A percentile compares a stretch with the other conserved stretches of the same genome.
These are phyloP conservation scores for Crithidia fasciculata DNA, from an alignment of 208 protist species.

Conservation along the genomic window DNA sequence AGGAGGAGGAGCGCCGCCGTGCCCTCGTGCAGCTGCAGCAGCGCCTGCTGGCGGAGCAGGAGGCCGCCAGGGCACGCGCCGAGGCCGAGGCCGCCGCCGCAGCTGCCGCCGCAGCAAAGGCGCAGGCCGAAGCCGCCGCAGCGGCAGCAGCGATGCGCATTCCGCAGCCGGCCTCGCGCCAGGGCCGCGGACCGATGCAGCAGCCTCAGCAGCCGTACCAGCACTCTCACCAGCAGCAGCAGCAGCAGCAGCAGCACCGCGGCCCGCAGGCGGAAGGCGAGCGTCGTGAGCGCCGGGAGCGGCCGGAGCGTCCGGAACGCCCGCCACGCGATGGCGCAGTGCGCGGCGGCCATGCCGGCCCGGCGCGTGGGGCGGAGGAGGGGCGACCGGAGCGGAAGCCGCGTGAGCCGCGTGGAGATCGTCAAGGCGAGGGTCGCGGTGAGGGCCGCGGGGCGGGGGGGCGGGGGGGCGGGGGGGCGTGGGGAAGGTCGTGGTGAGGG, in stretches of 20 bases:
- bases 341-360: not conserved
- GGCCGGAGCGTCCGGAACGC: slow-evolving; percentile 29
- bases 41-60: slow-evolving; percentile 36
- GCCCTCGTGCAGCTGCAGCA: slow-evolving; percentile 40
- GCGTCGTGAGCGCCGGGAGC: slow-evolving; percentile 19
- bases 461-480: slow-evolving; percentile 8
- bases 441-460: not conserved
- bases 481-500: not conserved
- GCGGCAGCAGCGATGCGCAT: slow-evolving; percentile 12
- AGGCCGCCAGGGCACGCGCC: slow-evolving; percentile 21
- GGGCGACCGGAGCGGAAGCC: slow-evolving; percentile 33
- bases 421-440: not conserved
- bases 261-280: not conserved
- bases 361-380: slow-evolving; percentile 5
- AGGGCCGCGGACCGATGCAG: slow-evolving; percentile 13
- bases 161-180: slow-evolving; percentile 27
- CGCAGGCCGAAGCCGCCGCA: slow-evolving; percentile 19
- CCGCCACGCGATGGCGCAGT: slow-evolving; percentile 25
- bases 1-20: slow-evolving; percentile 44
- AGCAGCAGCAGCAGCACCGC: slow-evolving; percentile 1
- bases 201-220: not conserved
- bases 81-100: slow-evolving; percentile 10
- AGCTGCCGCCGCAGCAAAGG: not conserved
- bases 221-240: slow-evolving; percentile 1
- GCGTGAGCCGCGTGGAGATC: slow-evolving; percentile 21